A percentile compares a stretch with the other conserved stretches of the same genome.
Evolutionary conservation across 163 green algal genomes (phyloP).

Genomic region (Scenedesmus sp.): DNA sequence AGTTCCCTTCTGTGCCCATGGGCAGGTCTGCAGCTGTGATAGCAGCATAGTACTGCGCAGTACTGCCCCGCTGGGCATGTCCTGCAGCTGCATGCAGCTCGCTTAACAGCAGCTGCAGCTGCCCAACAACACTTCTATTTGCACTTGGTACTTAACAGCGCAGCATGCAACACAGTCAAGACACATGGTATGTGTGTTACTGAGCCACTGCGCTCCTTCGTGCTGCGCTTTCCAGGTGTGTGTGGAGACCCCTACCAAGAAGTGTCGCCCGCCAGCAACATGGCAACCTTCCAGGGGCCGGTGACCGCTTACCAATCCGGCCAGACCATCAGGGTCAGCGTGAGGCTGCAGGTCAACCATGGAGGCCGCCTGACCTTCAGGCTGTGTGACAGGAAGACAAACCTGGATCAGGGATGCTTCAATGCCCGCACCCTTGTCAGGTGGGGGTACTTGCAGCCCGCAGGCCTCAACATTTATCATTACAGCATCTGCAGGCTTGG

Average conservation of each 20-base stretch:
- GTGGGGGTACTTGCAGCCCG: neutral
- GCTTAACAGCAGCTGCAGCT: neutral
- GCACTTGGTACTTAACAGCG: neutral
- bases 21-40: neutral
- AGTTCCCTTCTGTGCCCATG: neutral
- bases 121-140: neutral
- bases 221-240: neutral
- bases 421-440: neutral
- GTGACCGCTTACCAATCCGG: neutral
- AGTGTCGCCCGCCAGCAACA: neutral
- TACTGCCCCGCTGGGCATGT: no score
- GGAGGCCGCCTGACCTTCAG: neutral
- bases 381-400: neutral
- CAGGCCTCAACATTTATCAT: neutral
- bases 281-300: neutral
- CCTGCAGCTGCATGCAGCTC: no score
- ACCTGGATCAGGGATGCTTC: neutral
- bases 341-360: neutral
- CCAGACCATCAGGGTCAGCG: neutral
- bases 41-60: neutral
- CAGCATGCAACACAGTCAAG: neutral
- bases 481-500: neutral
- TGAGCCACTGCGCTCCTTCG: neutral
- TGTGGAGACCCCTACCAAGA: neutral
- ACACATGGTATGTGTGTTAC: neutral